A percentile compares a stretch with the other conserved stretches of the same genome.
These are phyloP conservation scores for Dunaliella primolecta DNA, from an alignment of 139 green algal genomes.

Conservation along the genomic window DNA sequence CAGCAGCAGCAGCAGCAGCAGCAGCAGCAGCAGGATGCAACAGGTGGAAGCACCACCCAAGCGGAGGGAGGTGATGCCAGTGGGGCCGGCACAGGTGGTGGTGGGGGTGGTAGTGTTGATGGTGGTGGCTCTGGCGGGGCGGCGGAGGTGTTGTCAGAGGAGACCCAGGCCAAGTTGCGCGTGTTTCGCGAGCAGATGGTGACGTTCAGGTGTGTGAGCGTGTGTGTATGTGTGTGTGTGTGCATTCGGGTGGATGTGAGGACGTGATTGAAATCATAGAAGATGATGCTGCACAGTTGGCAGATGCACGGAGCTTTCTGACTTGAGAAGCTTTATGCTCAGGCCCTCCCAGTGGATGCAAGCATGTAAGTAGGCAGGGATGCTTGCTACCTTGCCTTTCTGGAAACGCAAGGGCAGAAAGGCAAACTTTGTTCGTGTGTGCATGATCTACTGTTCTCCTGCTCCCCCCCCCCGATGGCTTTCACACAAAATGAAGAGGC, in stretches of 20 bases:
- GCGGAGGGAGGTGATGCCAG: background rate
- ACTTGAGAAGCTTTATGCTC: background rate
- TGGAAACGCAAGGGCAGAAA: no score
- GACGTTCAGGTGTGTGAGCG: background rate
- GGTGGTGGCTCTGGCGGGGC: background rate
- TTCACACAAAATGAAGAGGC: background rate
- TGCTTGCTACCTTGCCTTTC: background rate
- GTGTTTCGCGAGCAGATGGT: conserved; percentile 15
- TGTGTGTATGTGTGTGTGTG: background rate
- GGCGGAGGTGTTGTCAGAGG: background rate
- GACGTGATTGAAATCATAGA: no score
- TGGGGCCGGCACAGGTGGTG: background rate
- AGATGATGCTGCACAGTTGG: background rate
- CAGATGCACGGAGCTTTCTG: background rate
- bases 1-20: no score
- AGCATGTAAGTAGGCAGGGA: background rate
- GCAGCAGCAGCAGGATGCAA: background rate
- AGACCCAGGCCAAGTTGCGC: background rate
- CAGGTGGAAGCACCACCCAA: background rate
- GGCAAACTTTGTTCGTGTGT: no score
- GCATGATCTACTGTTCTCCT: background rate
- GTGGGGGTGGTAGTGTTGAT: background rate
- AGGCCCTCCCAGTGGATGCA: background rate
- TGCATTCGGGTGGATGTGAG: no score
- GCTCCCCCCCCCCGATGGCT: background rate